phyloP scores from a whole-genome alignment of 2,329 filamentous ascomycete species.

The Apiospora kogelbergensis region DNA sequence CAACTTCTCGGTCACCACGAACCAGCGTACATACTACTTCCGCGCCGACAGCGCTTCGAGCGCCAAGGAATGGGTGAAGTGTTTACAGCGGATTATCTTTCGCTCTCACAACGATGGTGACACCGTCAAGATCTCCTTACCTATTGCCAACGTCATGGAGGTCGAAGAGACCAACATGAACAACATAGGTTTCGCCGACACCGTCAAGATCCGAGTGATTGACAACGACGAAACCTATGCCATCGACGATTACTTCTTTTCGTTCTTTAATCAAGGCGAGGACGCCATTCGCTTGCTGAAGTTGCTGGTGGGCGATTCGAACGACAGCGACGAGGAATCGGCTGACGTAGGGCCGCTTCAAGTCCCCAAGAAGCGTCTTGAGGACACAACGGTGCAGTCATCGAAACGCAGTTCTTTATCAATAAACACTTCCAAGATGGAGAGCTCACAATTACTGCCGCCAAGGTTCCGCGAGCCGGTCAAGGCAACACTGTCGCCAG shows the following conservation, averaged over 20 bases:
- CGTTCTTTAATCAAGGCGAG: conserved; percentile 84
- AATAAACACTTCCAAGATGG: neutral
- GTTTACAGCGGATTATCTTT: conserved; percentile 92
- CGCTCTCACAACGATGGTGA: conserved; percentile 94
- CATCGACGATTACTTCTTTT: conserved; percentile 98
- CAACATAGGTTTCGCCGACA: conserved; percentile 89
- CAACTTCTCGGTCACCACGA: conserved; percentile 78
- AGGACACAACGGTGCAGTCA: neutral
- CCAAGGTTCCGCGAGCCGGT: conserved; percentile 55
- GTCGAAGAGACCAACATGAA: conserved; percentile 75
- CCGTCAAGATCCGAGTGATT: conserved; percentile 88
- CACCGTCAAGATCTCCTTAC: conserved; percentile 92
- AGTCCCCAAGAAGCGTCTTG: conserved; percentile 7
- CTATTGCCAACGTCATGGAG: conserved; percentile 85
- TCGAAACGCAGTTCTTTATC: conserved; percentile 20
- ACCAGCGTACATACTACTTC: conserved; percentile 83
- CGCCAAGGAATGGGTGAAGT: conserved; percentile 95
- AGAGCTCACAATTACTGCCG: conserved; percentile 30
- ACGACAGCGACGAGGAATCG: conserved; percentile 41
- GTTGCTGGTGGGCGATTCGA: conserved; percentile 66
- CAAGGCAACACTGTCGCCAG: conserved; percentile 59
- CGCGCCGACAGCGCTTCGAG: conserved; percentile 83
- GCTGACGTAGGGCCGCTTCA: conserved; percentile 17
- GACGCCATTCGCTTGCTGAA: conserved; percentile 80
- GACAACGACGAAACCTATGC: conserved; percentile 94